Evolutionary conservation across 1,284 basidiomycete species (phyloP).

Genomic region (Ustilago trichophora): DNA sequence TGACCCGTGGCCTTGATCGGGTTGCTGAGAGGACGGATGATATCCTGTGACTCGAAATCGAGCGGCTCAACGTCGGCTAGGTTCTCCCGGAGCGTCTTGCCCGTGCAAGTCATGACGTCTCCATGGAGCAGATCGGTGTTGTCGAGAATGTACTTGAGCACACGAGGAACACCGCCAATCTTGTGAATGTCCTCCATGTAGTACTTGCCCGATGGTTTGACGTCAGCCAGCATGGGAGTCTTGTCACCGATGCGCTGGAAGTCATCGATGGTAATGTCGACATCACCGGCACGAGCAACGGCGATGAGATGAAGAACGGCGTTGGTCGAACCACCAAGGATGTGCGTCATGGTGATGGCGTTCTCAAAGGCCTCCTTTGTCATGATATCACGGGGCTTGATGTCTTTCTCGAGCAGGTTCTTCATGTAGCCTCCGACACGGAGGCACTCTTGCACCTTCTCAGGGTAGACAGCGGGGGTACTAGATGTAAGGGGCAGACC

Average conservation of each 20-base stretch:
- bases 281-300: slow-evolving; percentile 85
- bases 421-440: slow-evolving; percentile 83
- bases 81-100: slow-evolving; percentile 86
- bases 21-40: slow-evolving; percentile 81
- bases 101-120: slow-evolving; percentile 85
- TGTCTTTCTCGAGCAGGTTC: slow-evolving; percentile 80
- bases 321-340: slow-evolving; percentile 83
- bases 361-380: slow-evolving; percentile 94
- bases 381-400: slow-evolving; percentile 96
- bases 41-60: slow-evolving; percentile 72
- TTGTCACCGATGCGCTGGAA: slow-evolving; percentile 75
- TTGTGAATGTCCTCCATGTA: slow-evolving; percentile 88
- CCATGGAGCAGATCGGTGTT: slow-evolving; percentile 79
- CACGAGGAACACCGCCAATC: slow-evolving; percentile 68
- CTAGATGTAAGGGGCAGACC: slow-evolving; percentile 84
- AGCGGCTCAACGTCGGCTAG: slow-evolving; percentile 82
- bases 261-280: slow-evolving; percentile 82
- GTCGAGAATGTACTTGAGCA: slow-evolving; percentile 79
- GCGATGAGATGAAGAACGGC: slow-evolving; percentile 90
- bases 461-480: slow-evolving; percentile 81
- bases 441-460: slow-evolving; percentile 85
- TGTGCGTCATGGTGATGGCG: slow-evolving; percentile 78
- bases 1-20: slow-evolving; percentile 91
- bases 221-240: slow-evolving; percentile 85
- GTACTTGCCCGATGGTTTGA: slow-evolving; percentile 75